Percentiles rank a stretch among this genome's conserved stretches.
Conservation (phyloP, 257 asterid species). For the Solanum chaucha region DNA sequence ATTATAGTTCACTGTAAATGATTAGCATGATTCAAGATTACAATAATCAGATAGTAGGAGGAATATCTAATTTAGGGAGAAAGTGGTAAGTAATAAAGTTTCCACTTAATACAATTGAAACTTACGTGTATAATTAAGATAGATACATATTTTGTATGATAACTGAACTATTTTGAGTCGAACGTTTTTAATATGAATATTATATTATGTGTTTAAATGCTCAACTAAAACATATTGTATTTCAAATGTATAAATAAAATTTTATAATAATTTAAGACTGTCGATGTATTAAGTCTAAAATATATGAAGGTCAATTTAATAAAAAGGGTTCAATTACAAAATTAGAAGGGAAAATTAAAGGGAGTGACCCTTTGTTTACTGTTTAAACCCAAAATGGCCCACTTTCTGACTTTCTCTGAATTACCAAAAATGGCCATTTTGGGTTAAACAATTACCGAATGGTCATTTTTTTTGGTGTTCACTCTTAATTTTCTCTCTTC, state of each 20-base stretch:
- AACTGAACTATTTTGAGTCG: background rate
- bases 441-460: no score
- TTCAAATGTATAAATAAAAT: no score
- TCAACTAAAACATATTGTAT: background rate
- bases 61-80: background rate
- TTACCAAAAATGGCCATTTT: no score
- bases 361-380: background rate
- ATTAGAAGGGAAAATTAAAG: background rate
- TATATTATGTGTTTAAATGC: background rate
- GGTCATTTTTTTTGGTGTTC: background rate
- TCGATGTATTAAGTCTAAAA: no score
- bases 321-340: background rate
- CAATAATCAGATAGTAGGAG: background rate
- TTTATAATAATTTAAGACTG: no score
- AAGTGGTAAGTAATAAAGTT: background rate
- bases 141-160: background rate
- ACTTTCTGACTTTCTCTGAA: no score
- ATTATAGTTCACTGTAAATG: background rate
- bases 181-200: background rate
- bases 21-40: background rate
- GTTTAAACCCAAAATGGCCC: background rate
- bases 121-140: background rate
- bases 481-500: background rate
- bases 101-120: background rate
- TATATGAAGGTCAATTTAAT: background rate